Evolutionary conservation across 352 stramenopile genomes (phyloP), one percentile per base, ranked within the genome.

Genomic region (Globisporangium perplexum): DNA sequence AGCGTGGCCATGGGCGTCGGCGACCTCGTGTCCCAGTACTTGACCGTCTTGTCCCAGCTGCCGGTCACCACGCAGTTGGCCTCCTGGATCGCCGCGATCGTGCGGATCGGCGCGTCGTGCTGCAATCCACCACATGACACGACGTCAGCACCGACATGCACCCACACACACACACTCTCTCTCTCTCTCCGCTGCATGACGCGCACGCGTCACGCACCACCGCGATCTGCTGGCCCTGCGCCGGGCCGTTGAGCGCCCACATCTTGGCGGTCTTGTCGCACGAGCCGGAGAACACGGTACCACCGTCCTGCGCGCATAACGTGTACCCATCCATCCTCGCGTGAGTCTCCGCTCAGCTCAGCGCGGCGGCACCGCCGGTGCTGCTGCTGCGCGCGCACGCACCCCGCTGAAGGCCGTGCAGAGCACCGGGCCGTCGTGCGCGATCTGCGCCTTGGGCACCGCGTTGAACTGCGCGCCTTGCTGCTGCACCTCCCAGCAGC

Each of bases 11-110:
- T 95, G 17, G 95, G 83, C 46, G 83, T 96, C 7, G 89, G 87
- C 60, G 77, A 85, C 39, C 95, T 72, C 35, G 82, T 94, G 68
- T 99, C 96, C 96, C 96, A 99, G 69, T 98, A 98, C 78, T 97
- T 98, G 55, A 99, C 57, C 45, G 90, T 96, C 55, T 96, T 95
- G 77, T 97, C 90, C 91, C 93, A 98, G 53, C 82, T 89, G n/a
- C 88, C 95, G 18, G 88, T 97, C 20, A 96, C 89, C 51, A 98
- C 90, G 53, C 96, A 84, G 49, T 91, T 96, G 42, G 72, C 75
- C 28, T 91, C 74, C 36, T 77, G 71, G 50, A 98, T 77, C 36
- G 86, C 90, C 7, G 72, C 68, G 35, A 98, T 93, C 39, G 67
- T 77, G 58, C 91, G 89, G 62, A 98, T 94, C 39, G 93, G 93